Percentiles rank a stretch among this genome's conserved stretches.
Evolutionary conservation across 108 stramenopile genomes (phyloP).

Genomic region (Pseudonitzschia pungens): DNA sequence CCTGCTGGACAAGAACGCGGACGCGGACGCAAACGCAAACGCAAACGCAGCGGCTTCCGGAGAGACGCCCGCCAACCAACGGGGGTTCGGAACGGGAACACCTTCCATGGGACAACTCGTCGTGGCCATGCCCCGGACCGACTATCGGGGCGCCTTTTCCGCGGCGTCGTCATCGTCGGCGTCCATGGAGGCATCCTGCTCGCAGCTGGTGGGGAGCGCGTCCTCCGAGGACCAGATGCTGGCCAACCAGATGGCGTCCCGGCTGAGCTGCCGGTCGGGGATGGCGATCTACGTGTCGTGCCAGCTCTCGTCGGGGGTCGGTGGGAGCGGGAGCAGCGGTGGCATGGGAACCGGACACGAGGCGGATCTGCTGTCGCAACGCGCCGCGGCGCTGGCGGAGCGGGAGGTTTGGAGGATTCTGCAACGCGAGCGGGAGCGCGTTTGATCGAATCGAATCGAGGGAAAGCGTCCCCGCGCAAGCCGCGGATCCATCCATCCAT

Average conservation of each 20-base stretch:
- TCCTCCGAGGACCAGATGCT: conserved; percentile 65
- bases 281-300: conserved; percentile 76
- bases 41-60: neutral
- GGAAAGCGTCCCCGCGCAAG: no score
- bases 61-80: neutral
- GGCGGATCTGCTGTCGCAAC: conserved; percentile 33
- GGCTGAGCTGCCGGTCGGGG: conserved; percentile 49
- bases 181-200: conserved; percentile 38
- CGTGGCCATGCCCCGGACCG: conserved; percentile 63
- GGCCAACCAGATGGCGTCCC: conserved; percentile 59
- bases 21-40: no score
- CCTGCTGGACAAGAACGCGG: neutral
- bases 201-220: conserved; percentile 67
- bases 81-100: conserved; percentile 27
- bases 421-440: conserved; percentile 2
- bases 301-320: conserved; percentile 27
- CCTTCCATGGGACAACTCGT: conserved; percentile 67
- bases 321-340: conserved; percentile 8
- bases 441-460: no score
- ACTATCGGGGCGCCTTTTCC: conserved; percentile 44
- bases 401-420: conserved; percentile 41
- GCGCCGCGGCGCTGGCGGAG: conserved; percentile 72
- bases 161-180: conserved; percentile 11
- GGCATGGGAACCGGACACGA: conserved; percentile 28
- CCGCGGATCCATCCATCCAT: no score